phyloP scores from a whole-genome alignment of 1,139 yeast genomes.

The Candida sojae region DNA sequence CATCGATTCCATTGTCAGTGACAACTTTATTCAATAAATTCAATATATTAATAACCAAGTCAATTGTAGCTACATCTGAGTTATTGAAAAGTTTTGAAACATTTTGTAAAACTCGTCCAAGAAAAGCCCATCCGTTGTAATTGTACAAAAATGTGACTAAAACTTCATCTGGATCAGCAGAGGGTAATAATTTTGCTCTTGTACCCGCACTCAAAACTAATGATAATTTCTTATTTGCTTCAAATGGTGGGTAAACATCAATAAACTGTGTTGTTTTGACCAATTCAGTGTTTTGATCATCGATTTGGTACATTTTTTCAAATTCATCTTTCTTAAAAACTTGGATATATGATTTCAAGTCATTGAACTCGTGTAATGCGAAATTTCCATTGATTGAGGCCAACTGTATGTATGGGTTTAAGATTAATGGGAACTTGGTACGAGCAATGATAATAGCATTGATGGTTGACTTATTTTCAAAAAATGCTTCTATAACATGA shows the following conservation, averaged over 20 bases:
- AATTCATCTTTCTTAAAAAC: constrained; percentile 40
- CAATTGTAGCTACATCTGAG: constrained; percentile 35
- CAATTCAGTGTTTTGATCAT: constrained; percentile 54
- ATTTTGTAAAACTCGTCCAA: constrained; percentile 78
- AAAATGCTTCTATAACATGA: constrained; percentile 57
- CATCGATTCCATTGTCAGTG: constrained; percentile 40
- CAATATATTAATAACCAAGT: constrained; percentile 49
- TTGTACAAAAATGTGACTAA: constrained; percentile 71
- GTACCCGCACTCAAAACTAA: constrained; percentile 55
- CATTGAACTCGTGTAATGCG: constrained; percentile 64
- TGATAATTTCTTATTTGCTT: constrained; percentile 44
- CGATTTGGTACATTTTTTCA: constrained; percentile 42
- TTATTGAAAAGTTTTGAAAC: constrained; percentile 44
- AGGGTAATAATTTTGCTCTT: constrained; percentile 66
- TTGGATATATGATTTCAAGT: constrained; percentile 62
- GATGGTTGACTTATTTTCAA: constrained; percentile 54
- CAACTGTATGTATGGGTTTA: constrained; percentile 62
- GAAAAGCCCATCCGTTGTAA: constrained; percentile 83
- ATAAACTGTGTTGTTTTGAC: constrained; percentile 42
- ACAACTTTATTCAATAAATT: constrained; percentile 53
- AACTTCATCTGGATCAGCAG: constrained; percentile 41
- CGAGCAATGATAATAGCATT: constrained; percentile 60
- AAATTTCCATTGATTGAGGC: constrained; percentile 64
- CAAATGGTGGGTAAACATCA: constrained; percentile 54
- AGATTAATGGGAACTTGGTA: constrained; percentile 74